Conservation (phyloP, 1,139 yeast genomes). For the Lodderomyces oxycetoniae region DNA sequence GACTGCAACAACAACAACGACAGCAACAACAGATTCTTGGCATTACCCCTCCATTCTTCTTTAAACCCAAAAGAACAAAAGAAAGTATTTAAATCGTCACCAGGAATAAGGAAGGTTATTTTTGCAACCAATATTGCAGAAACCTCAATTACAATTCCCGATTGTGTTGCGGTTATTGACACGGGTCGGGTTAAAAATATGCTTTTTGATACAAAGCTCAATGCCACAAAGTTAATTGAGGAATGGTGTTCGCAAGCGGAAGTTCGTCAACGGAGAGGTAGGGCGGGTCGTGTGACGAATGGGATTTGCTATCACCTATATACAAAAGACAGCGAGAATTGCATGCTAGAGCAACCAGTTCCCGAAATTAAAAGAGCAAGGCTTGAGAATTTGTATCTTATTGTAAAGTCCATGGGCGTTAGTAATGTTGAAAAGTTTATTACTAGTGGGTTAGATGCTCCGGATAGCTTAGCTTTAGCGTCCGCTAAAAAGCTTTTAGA, state of each 20-base stretch:
- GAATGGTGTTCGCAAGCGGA: conserved; percentile 90
- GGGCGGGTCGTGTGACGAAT: conserved; percentile 92
- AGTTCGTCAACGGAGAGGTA: conserved; percentile 88
- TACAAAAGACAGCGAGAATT: conserved; percentile 54
- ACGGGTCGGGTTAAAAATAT: conserved; percentile 80
- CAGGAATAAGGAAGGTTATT: conserved; percentile 66
- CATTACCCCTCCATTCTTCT: conserved; percentile 86
- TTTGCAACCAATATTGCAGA: conserved; percentile 88
- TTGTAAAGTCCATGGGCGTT: conserved; percentile 87
- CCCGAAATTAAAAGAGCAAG: conserved; percentile 88
- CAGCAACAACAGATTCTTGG: conserved; percentile 25
- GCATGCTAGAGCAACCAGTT: conserved; percentile 67
- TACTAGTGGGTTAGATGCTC: conserved; percentile 77
- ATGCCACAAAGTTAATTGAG: conserved; percentile 70
- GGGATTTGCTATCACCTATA: conserved; percentile 83
- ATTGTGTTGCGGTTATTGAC: conserved; percentile 88
- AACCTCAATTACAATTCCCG: conserved; percentile 88
- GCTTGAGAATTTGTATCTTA: conserved; percentile 73
- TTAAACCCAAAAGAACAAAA: conserved; percentile 79
- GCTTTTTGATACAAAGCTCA: conserved; percentile 60
- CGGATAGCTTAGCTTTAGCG: conserved; percentile 52
- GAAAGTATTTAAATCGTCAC: conserved; percentile 58
- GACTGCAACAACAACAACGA: conserved; percentile 18
- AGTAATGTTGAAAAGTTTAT: conserved; percentile 65
- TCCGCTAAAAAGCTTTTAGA: conserved; percentile 59